Conservation (phyloP, 2,329 filamentous ascomycete genomes). For the Aureobasidium uvarum region DNA sequence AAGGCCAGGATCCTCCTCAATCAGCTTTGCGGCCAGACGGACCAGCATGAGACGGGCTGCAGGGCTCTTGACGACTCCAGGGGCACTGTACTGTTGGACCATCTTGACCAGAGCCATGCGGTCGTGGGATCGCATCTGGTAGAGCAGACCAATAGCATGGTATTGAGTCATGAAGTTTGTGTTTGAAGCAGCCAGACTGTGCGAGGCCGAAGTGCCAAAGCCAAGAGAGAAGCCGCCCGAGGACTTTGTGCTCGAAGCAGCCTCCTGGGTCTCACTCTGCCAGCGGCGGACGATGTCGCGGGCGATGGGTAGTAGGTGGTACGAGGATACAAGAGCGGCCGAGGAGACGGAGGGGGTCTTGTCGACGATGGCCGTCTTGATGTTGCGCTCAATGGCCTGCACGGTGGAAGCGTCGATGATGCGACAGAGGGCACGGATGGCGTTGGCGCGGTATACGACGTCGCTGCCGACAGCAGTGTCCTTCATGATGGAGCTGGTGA, state of each 20-base stretch:
- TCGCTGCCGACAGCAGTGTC: conserved; percentile 95
- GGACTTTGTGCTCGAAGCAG: conserved; percentile 84
- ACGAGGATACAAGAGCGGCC: conserved; percentile 91
- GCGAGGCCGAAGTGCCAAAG: conserved; percentile 75
- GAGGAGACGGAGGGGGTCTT: conserved; percentile 98
- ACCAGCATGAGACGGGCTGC: conserved; percentile 91
- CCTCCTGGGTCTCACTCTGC: conserved; percentile 98
- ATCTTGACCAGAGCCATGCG: conserved; percentile 99
- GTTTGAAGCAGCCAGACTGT: conserved; percentile 69
- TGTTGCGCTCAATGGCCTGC: conserved; percentile 94
- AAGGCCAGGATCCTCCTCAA: conserved; percentile 85
- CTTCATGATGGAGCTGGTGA: conserved; percentile 99
- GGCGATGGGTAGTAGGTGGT: conserved; percentile 94
- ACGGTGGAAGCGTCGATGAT: conserved; percentile 97
- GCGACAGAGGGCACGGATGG: conserved; percentile 89
- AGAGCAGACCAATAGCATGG: conserved; percentile 93
- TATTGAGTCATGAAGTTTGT: conserved; percentile 98
- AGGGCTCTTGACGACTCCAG: conserved; percentile 91
- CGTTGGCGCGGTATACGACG: conserved; percentile 90
- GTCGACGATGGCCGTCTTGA: conserved; percentile 99
- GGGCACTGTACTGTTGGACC: conserved; percentile 97
- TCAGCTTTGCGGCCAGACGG: conserved; percentile 85
- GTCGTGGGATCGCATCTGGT: conserved; percentile 97
- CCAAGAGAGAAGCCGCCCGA: conserved; percentile 87
- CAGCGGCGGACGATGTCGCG: conserved; percentile 93